A percentile compares a stretch with the other conserved stretches of the same genome.
phyloP scores from a whole-genome alignment of 331 rosid species.

The Malus hybrid region DNA sequence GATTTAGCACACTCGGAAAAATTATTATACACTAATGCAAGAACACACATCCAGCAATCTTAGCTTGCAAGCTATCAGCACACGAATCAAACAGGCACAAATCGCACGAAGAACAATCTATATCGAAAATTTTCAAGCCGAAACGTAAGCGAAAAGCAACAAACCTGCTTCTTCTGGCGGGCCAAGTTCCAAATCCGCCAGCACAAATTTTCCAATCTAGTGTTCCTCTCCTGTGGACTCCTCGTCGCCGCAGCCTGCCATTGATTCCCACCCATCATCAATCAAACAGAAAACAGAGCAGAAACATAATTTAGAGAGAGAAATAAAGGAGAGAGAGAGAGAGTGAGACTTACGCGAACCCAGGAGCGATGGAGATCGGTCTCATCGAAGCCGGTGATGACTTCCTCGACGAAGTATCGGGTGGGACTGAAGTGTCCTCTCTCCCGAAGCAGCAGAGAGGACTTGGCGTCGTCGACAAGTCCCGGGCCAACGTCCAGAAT shows the following conservation, averaged over 20 bases:
- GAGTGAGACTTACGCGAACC: conserved; percentile 55
- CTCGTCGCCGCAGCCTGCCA: conserved; percentile 82
- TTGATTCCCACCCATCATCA: neutral
- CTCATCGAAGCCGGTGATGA: conserved; percentile 89
- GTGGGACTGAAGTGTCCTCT: conserved; percentile 95
- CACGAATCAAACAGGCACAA: neutral
- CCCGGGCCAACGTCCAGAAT: conserved; percentile 90
- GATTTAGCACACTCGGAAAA: neutral
- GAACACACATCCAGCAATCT: neutral
- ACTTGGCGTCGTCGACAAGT: conserved; percentile 72
- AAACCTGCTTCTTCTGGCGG: conserved; percentile 95
- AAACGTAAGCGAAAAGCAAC: neutral
- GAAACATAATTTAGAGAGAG: neutral
- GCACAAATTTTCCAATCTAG: conserved; percentile 95
- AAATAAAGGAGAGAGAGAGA: neutral
- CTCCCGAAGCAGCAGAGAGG: conserved; percentile 85
- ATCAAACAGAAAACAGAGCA: neutral
- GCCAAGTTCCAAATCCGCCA: conserved; percentile 99
- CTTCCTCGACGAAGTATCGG: conserved; percentile 95
- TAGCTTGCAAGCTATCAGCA: neutral
- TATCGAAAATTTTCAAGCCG: neutral
- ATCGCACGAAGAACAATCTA: neutral
- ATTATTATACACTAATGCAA: neutral
- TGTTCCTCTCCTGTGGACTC: conserved; percentile 97
- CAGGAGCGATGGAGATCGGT: conserved; percentile 96